Evolutionary conservation across 306 rosid species (phyloP).

Genomic region (Morella rubra): DNA sequence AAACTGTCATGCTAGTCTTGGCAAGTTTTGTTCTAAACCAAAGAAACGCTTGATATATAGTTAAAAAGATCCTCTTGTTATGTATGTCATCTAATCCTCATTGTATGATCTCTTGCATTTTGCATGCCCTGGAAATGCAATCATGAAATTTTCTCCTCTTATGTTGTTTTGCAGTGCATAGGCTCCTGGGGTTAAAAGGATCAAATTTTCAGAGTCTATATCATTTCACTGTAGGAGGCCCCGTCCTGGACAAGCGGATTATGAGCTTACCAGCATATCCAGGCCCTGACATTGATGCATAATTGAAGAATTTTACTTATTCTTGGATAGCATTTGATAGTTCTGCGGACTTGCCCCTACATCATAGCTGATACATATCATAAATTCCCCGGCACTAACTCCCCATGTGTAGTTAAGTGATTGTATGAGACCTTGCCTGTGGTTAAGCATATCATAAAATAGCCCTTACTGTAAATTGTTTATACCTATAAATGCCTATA

Average conservation of each 20-base stretch:
- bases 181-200: slow-evolving; percentile 70
- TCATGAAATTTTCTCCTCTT: neutral
- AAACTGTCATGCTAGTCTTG: neutral
- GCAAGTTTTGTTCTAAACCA: neutral
- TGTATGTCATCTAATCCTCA: neutral
- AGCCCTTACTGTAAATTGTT: neutral
- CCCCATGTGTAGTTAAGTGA: neutral
- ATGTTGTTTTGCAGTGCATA: slow-evolving; percentile 71
- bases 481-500: neutral
- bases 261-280: slow-evolving; percentile 98
- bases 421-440: neutral
- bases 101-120: neutral
- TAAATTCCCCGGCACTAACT: neutral
- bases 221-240: slow-evolving; percentile 93
- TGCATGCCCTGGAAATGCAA: neutral
- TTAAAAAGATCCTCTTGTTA: neutral
- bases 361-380: neutral
- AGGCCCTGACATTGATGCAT: slow-evolving; percentile 66
- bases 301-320: slow-evolving; percentile 20
- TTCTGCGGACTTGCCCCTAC: neutral
- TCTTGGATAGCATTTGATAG: neutral
- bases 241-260: slow-evolving; percentile 77
- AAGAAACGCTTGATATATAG: neutral
- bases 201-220: slow-evolving; percentile 82
- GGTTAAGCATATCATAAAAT: neutral